These are phyloP conservation scores for Talaromyces albobiverticillius DNA, from an alignment of 2,329 filamentous ascomycete genomes.

Conservation along the genomic window DNA sequence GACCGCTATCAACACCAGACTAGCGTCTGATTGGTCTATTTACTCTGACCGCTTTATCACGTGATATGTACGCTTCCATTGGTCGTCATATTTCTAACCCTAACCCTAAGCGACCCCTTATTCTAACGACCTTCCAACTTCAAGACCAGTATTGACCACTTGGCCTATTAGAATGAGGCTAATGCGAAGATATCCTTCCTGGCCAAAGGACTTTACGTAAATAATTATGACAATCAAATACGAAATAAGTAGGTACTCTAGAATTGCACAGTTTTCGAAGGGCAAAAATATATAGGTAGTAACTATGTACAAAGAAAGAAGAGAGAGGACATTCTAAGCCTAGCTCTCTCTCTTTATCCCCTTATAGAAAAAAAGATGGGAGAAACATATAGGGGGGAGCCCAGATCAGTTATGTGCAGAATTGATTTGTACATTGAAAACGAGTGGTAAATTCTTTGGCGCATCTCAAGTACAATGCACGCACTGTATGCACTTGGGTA, in stretches of 20 bases:
- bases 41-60: slow-evolving; percentile 9
- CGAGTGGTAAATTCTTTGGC: background rate
- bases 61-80: slow-evolving; percentile 1
- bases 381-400: too few relatives aligned
- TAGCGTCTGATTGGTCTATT: background rate
- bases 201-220: too few relatives aligned
- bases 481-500: background rate
- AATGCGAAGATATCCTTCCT: too few relatives aligned
- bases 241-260: too few relatives aligned
- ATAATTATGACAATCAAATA: too few relatives aligned
- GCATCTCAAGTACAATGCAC: background rate
- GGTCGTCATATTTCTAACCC: background rate
- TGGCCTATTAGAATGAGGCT: too few relatives aligned
- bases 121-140: background rate
- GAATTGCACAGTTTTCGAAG: too few relatives aligned
- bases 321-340: too few relatives aligned
- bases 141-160: too few relatives aligned
- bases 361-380: background rate
- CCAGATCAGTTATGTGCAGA: background rate
- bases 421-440: background rate
- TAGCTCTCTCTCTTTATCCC: too few relatives aligned
- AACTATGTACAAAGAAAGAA: too few relatives aligned
- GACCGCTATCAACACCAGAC: slow-evolving; percentile 19
- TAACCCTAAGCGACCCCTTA: background rate
- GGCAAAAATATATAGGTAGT: too few relatives aligned